Evolutionary conservation across 2,329 filamentous ascomycete genomes (phyloP), one percentile per base, ranked within the genome.

Genomic region (Penicillium decumbens): DNA sequence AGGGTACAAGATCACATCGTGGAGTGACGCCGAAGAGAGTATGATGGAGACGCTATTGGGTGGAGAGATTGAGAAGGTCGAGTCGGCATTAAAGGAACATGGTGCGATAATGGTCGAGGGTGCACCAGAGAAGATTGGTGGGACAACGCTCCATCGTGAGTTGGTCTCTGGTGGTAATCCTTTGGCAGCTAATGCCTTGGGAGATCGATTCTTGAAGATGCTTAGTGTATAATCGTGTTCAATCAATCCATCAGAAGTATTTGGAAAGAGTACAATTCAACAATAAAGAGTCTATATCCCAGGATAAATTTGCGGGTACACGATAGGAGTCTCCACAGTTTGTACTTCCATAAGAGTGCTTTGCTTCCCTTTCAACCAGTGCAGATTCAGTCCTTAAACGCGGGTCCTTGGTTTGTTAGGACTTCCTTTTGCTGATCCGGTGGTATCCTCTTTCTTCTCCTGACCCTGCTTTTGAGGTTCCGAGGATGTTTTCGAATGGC

Each of bases 41-140:
- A 47, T 71, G 18, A 74, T 76, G 70, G 75, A 77, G 65, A 72
- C 62, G n/a, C 46, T 72, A 47, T 53, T 72, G 25, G 59, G 72
- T 4, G 74, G 72, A 0, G 72, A 76, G 56, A 64, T 76, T 3
- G 59, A 68, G 44, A 76, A 74, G 58, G 71, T 74, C 5, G 75
- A 71, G 54, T 62, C 64, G 4, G 59, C 54, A 6, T 51, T 77
- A 47, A 63, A 61, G 15, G 63, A 72, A 20, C 66, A 67, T 9
- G 74, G 75, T 0, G 74, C 71, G 0, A 62, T 71, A 6, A 76
- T 77, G 71, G 64, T 74, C n/a, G 68, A 72, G 48, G 72, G 72
- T 1, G 20, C 64, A 1, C 57, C 60, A 5, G 70, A 73, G 61
- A 71, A 69, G 47, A 35, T 71, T 49, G 74, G 73, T 0, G 62